Conservation (phyloP, 116 monocot genomes). For the Posidonia oceanica region DNA sequence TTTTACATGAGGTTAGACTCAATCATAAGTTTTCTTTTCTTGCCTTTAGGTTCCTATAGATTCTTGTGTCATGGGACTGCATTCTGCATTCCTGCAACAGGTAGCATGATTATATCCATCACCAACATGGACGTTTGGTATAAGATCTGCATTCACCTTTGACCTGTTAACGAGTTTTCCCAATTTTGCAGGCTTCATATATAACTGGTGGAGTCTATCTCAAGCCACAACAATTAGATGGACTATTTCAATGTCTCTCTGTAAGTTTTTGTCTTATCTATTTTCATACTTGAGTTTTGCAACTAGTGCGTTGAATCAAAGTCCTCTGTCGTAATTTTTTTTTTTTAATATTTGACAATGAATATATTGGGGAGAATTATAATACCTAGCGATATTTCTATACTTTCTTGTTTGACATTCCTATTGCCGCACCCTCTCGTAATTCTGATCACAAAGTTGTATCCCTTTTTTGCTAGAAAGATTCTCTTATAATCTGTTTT, state of each 20-base stretch:
- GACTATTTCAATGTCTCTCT: slow-evolving; percentile 78
- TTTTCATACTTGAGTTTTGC: background rate
- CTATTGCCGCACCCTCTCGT: no score
- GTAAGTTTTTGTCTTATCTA: slow-evolving; percentile 28
- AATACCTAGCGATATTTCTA: no score
- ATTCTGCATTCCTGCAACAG: slow-evolving; percentile 98
- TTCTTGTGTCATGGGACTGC: slow-evolving; percentile 84
- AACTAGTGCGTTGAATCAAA: no score
- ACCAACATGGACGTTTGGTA: background rate
- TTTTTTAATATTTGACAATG: no score
- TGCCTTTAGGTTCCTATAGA: slow-evolving; percentile 80
- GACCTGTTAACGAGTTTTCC: slow-evolving; percentile 1
- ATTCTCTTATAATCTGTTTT: no score
- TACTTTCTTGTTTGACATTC: no score
- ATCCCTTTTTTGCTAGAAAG: no score
- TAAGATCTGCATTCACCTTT: background rate
- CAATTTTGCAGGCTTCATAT: slow-evolving; percentile 80
- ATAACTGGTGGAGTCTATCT: slow-evolving; percentile 98
- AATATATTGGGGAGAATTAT: no score
- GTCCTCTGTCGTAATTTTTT: no score
- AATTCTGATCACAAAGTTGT: no score
- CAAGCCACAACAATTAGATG: slow-evolving; percentile 87
- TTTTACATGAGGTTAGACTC: background rate
- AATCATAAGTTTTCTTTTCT: background rate
- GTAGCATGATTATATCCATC: slow-evolving; percentile 17